These are phyloP conservation scores for Globisporangium mamillatum DNA, from an alignment of 352 stramenopile genomes.

Conservation along the genomic window DNA sequence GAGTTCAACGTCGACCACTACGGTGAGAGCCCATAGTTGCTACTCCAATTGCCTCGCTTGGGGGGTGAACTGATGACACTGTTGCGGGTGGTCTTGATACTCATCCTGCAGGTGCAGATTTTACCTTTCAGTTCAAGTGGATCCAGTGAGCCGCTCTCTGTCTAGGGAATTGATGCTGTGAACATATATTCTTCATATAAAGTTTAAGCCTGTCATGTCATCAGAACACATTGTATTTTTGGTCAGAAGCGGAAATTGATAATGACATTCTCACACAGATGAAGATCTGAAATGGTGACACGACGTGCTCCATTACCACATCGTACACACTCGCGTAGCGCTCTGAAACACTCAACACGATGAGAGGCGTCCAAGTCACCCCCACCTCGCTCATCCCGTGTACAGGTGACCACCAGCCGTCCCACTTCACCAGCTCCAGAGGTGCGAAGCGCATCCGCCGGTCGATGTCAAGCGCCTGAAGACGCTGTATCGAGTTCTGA, in stretches of 20 bases:
- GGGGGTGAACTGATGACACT: not conserved
- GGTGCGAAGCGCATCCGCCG: not conserved
- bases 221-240: too few species aligned
- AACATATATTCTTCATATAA: too few species aligned
- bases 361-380: not conserved
- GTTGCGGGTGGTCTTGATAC: not conserved
- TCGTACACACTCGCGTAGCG: too few species aligned
- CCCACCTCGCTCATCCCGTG: not conserved
- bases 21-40: not conserved
- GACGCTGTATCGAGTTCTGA: not conserved
- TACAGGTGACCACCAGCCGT: too few species aligned
- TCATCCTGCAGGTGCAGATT: not conserved
- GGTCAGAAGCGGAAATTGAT: too few species aligned
- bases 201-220: too few species aligned
- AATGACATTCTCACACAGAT: too few species aligned
- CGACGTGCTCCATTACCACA: too few species aligned
- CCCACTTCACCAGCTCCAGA: not conserved
- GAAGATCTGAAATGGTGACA: too few species aligned
- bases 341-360: not conserved
- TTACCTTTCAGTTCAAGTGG: not conserved
- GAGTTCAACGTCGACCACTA: constrained; percentile 7
- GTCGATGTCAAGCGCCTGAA: not conserved
- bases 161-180: too few species aligned
- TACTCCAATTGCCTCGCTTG: not conserved
- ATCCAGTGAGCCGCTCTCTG: not conserved